Evolutionary conservation across 805 yeast genomes (phyloP).

Genomic region (Saturnispora bothae): DNA sequence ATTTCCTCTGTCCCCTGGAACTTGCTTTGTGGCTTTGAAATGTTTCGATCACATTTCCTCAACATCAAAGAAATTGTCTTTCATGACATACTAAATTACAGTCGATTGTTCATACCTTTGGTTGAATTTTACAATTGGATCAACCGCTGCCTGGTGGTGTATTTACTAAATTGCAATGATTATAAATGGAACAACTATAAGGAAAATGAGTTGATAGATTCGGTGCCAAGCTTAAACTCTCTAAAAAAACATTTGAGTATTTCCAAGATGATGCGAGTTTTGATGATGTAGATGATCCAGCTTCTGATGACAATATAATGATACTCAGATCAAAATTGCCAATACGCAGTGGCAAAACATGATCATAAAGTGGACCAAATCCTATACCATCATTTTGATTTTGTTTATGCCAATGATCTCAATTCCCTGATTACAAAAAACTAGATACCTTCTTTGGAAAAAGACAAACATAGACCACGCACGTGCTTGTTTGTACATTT

Average conservation of each 20-base stretch:
- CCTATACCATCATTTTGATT: constrained; percentile 1
- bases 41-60: not conserved
- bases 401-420: constrained; percentile 3
- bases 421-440: not conserved
- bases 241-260: constrained; percentile 1
- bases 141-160: not conserved
- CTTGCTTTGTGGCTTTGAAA: constrained; percentile 1
- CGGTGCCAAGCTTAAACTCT: constrained; percentile 1
- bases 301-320: too few species aligned
- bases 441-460: not conserved
- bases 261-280: not conserved
- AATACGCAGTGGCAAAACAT: too few species aligned
- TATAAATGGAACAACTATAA: constrained; percentile 2
- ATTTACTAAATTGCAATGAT: not conserved
- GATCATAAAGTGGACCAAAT: not conserved
- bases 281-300: not conserved
- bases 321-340: too few species aligned
- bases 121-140: constrained; percentile 1
- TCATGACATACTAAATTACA: not conserved
- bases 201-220: constrained; percentile 1
- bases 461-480: too few species aligned
- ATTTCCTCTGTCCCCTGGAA: not conserved
- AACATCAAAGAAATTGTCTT: not conserved
- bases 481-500: too few species aligned
- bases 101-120: not conserved